Evolutionary conservation across 148 eudicot genomes (phyloP), one percentile per base, ranked within the genome.

Genomic region (Rheum nobile): DNA sequence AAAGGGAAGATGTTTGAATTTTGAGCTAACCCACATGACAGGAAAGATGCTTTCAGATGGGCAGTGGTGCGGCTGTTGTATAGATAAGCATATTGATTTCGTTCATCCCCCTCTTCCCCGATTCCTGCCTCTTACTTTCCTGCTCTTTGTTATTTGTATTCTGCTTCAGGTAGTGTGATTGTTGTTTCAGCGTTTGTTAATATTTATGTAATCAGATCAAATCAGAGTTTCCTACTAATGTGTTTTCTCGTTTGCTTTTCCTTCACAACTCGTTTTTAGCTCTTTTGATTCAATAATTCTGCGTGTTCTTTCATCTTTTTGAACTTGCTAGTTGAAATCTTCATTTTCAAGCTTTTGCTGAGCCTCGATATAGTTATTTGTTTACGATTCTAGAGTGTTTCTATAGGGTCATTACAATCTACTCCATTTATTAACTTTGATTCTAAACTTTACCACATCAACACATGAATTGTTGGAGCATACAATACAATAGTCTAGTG

Each of bases 1-100:
- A 48, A 68, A 69, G 21, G 28, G 73, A 67, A 71, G 83, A 57
- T 67, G 67, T 76, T 19, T 76, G 72, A 77, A 80, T 81, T 80
- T 80, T 79, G 78, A 79, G 86, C 88, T 85, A 78, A 88, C 96
- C 85, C 80, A 73, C 83, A 79, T 83, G 83, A 82, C 79, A 79
- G 81, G 72, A 74, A 74, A 71, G 75, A 50, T 61, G n/a, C 29
- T 47, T 52, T 71, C 71, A 67, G 77, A 79, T 77, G 81, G 86
- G 79, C 74, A 78, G 83, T 84, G 79, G 81, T 81, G 79, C 77
- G 86, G 67, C 83, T 79, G 82, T 81, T 84, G 91, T 89, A 89
- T 89, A 83, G 89, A 81, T 86, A 84, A 79, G 79, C 80, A 74
- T 82, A 77, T 75, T 80, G 83, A 81, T 75, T 13, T 85, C 76